Conservation (phyloP, 2,329 filamentous ascomycete genomes). For the Trematosphaeria pertusa region DNA sequence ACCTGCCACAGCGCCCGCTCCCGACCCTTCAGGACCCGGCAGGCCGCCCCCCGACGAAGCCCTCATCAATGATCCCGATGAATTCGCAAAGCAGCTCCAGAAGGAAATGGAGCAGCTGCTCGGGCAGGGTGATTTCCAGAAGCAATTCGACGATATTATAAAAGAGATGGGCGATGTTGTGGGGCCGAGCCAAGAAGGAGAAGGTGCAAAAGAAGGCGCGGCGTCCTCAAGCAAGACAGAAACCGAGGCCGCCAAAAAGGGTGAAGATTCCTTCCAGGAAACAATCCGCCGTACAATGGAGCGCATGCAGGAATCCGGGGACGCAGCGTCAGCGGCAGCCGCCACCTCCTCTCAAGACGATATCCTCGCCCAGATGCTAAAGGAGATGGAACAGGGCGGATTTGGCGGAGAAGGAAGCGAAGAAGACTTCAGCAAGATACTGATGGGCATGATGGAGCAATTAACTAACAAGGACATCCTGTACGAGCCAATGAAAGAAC, state of each 20-base stretch:
- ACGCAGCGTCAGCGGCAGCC: constrained; percentile 80
- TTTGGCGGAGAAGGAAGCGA: constrained; percentile 65
- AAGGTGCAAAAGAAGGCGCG: constrained; percentile 37
- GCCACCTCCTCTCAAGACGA: constrained; percentile 72
- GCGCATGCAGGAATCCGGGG: constrained; percentile 88
- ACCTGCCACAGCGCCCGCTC: constrained; percentile 43
- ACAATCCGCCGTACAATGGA: constrained; percentile 95
- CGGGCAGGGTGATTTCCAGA: constrained; percentile 75
- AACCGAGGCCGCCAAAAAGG: constrained; percentile 39
- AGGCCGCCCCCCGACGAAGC: constrained; percentile 45
- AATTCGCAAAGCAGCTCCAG: constrained; percentile 86
- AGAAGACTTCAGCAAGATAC: constrained; percentile 91
- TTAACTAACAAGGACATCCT: constrained; percentile 97
- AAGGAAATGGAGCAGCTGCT: constrained; percentile 87
- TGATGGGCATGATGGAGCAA: constrained; percentile 99
- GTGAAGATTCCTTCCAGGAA: constrained; percentile 82
- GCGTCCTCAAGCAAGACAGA: constrained; percentile 17
- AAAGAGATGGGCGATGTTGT: constrained; percentile 66
- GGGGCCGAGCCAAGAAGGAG: constrained; percentile 27
- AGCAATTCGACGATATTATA: constrained; percentile 79
- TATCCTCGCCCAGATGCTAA: constrained; percentile 89
- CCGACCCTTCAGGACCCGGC: constrained; percentile 49
- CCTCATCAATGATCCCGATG: constrained; percentile 59
- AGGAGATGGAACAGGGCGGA: constrained; percentile 77
- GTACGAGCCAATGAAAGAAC: constrained; percentile 98